Evolutionary conservation across 2,329 filamentous ascomycete species (phyloP).

Genomic region (Claviceps fusiformis): DNA sequence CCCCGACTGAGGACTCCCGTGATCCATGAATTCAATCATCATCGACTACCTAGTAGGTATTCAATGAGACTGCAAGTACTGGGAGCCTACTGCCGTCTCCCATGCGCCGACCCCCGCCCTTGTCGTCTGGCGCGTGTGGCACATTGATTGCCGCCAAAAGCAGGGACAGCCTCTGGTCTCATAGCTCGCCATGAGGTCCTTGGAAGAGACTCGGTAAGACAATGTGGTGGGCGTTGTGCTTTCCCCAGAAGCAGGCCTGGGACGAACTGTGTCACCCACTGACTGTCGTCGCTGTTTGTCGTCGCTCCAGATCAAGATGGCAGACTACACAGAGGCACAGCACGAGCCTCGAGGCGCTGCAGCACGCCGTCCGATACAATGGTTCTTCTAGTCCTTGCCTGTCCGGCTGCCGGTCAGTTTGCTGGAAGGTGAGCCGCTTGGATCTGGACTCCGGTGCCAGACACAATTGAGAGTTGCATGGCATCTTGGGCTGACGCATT

Average conservation of each 20-base stretch:
- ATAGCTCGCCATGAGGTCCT: conserved; percentile 20
- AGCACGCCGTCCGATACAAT: conserved; percentile 48
- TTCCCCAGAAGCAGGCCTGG: background rate
- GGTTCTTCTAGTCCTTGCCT: conserved; percentile 49
- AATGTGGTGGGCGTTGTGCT: background rate
- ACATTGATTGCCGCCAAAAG: background rate
- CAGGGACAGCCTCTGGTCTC: background rate
- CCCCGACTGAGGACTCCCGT: background rate
- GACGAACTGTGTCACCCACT: background rate
- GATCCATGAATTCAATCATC: background rate
- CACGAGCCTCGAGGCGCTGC: conserved; percentile 45
- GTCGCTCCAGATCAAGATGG: conserved; percentile 48
- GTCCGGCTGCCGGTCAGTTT: conserved; percentile 68
- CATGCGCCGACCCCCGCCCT: background rate
- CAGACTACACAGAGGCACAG: conserved; percentile 45
- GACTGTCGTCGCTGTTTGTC: background rate
- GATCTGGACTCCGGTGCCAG: background rate
- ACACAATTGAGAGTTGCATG: background rate
- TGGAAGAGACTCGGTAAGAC: conserved; percentile 25
- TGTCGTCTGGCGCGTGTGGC: background rate
- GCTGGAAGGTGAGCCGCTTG: conserved; percentile 60
- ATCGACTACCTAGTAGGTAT: too few species aligned
- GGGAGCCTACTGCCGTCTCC: too few species aligned
- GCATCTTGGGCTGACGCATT: conserved; percentile 7
- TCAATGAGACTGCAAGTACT: too few species aligned